A percentile compares a stretch with the other conserved stretches of the same genome.
Conservation (phyloP, 768 basidiomycete species). For the Psilocybe cubensis region DNA sequence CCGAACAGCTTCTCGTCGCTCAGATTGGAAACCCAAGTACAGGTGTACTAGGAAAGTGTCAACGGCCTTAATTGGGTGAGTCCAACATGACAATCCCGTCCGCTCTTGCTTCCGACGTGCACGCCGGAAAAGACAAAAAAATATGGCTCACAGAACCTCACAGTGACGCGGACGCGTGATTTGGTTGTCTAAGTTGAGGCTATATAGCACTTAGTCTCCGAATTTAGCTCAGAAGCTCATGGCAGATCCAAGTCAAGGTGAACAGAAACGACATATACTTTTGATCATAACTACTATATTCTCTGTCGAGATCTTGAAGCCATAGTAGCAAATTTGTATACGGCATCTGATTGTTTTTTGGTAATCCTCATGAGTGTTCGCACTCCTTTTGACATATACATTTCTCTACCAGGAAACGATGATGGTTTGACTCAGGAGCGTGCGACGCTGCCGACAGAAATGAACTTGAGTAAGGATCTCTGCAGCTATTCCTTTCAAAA, state of each 20-base stretch:
- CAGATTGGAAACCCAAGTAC: slow-evolving; percentile 17
- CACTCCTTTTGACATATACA: no score
- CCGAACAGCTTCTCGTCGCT: not conserved
- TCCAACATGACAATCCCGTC: not conserved
- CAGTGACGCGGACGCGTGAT: not conserved
- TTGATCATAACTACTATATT: not conserved
- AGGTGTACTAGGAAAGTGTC: slow-evolving; percentile 20
- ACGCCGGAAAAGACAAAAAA: not conserved
- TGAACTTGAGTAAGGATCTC: not conserved
- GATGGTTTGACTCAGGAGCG: not conserved
- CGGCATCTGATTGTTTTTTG: not conserved
- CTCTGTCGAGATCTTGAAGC: not conserved
- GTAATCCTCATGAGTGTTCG: no score
- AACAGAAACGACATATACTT: not conserved
- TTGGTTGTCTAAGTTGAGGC: not conserved
- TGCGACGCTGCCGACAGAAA: not conserved
- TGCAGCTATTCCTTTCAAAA: not conserved
- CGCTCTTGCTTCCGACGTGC: not conserved
- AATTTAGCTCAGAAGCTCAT: not conserved
- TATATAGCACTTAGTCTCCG: not conserved
- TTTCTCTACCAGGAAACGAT: not conserved
- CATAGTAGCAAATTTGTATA: no score
- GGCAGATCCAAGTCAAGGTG: not conserved
- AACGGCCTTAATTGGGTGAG: slow-evolving; percentile 8
- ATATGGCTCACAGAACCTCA: not conserved